Evolutionary conservation across 2,329 filamentous ascomycete genomes (phyloP), one percentile per base, ranked within the genome.

Genomic region (Penicillium sp.): DNA sequence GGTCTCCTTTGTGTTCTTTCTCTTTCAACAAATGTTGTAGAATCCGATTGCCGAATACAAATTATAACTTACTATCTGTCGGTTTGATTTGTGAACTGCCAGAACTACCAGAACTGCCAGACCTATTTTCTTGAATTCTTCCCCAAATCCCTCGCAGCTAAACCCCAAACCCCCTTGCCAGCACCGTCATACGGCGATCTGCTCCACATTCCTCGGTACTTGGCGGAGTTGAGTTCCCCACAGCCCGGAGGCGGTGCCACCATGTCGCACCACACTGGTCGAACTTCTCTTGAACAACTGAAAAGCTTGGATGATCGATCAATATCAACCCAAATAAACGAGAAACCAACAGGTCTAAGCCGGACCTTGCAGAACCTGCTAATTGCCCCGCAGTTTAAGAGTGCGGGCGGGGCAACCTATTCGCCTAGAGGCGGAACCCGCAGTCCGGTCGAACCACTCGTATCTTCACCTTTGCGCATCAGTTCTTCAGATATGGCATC

Each of bases 341-440:
- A 50, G n/a, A 52, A 52, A 53, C n/a, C 47, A 33, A 33, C 11
- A 19, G 43, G 51, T 9, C 40, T 63, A 45, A 83, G 81, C 52
- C 89, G 88, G 25, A 87, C 88, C 11, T 83, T 89, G 53, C 82
- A 87, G 64, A 90, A 85, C 72, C 85, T 89, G 82, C 78, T 88
- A 57, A 79, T 68, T 53, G 61, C 67, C 39, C 63, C 63, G 58
- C 65, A 68, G 41, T 57, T 55, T 44, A 62, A 75, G 50, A 74
- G 75, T 60, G 74, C 72, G 54, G 73, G 75, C 55, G 69, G 72
- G 53, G 70, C 70, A 54, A 63, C 69, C 49, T 53, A 36, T 50
- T 66, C 71, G 47, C 65, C 68, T 38, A 62, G 61, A 61, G 60
- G 58, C 60, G 57, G 59, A 52, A 59, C 45, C 52, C 62, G 57